Percentiles rank a stretch among this genome's conserved stretches.
Evolutionary conservation across 805 yeast species (phyloP).

Genomic region (Spathaspora arborariae): DNA sequence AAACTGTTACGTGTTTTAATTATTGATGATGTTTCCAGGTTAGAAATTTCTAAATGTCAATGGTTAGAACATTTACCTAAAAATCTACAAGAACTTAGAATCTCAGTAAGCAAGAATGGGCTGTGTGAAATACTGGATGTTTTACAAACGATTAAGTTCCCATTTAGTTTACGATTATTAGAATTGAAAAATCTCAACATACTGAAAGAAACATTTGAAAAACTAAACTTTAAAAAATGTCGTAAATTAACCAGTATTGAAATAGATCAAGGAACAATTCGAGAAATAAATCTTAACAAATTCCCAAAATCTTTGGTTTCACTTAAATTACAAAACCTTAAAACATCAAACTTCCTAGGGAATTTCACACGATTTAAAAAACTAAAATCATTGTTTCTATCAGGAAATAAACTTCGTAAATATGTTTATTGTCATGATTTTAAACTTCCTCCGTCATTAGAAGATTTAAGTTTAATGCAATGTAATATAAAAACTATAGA

Average conservation of each 20-base stretch:
- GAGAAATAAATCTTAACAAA: neutral
- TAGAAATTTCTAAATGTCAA: neutral
- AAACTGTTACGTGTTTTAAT: neutral
- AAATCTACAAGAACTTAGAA: neutral
- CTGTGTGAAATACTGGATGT: neutral
- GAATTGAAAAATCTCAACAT: neutral
- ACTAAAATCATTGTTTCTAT: neutral
- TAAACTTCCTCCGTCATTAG: neutral
- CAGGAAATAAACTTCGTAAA: neutral
- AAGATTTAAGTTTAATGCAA: neutral
- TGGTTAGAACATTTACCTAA: constrained; percentile 2
- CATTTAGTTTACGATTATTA: constrained; percentile 1
- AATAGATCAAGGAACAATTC: neutral
- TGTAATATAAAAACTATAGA: neutral
- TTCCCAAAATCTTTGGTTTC: constrained; percentile 1
- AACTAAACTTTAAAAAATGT: neutral
- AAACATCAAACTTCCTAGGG: neutral
- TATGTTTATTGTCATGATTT: neutral
- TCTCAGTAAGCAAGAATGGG: neutral
- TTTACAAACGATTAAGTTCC: neutral
- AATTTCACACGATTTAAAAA: neutral
- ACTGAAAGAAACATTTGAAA: neutral
- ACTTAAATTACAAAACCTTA: neutral
- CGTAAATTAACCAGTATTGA: neutral
- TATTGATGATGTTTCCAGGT: neutral